Base-by-base conservation (phyloP, 805 yeast species). In the Wickerhamiella occidentalis region DNA sequence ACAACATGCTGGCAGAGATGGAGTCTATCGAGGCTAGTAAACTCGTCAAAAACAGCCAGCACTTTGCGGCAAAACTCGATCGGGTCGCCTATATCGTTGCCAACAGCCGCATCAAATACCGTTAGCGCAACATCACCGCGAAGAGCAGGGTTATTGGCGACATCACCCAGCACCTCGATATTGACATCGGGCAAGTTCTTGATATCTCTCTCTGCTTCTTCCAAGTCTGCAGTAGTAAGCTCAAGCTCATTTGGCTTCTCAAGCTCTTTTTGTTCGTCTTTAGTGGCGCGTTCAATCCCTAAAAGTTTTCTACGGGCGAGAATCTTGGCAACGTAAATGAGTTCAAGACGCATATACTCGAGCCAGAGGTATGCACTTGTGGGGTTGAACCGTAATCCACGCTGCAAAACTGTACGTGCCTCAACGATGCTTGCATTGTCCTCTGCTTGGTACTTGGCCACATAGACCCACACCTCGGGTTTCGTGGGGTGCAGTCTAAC, bases 401-500 rank as follows among this genome's bases (percentile, higher is more conserved):
- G 77, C 64, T 88, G 96, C 64, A 87, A 79, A 22, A 92, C 72
- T 8, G 78, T 77, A 64, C 99, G 76, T 19, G 96, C 88, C 42
- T 94, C 88, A 61, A 82, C 79, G 41, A 94, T 85, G 58, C 87
- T 83, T 37, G 90, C 84, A 64, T 92, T 86, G 25, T 76, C 76
- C 57, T 90, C 96, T 59, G 85, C 81, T 67, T 92, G 97, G 66
- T 85, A 86, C 61, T 85, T 85, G 26, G 96, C 96, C 21, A 96
- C 96, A 59, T 85, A 77, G 40, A 92, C 77, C 98, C 98, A 92
- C 15, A 90, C 83, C 57, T 81, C 83, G 2, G 86, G 76, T 60
- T 88, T 84, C 40, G 83, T 75, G n/a, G 98, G 97, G 62, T 92
- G 97, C 54, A 87, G 68, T 64, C 81, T 85, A 57, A 92, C 71